Percentiles rank a stretch among this genome's conserved stretches.
These are phyloP conservation scores for Ceratobasidium sp. DNA, from an alignment of 1,284 basidiomycete genomes.

Conservation along the genomic window DNA sequence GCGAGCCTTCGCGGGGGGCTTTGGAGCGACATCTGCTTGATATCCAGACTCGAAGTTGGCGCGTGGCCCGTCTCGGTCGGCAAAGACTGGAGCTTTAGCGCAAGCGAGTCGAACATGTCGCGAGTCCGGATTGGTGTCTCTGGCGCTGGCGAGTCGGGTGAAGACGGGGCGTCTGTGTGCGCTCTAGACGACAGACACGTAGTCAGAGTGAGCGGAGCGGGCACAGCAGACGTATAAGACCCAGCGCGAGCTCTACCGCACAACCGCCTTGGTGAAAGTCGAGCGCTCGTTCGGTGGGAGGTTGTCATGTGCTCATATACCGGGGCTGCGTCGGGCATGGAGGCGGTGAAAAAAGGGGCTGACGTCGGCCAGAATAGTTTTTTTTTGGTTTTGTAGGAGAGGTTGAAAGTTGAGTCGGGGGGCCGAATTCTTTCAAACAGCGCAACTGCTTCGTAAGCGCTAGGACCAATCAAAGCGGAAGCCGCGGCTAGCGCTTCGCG, in stretches of 20 bases:
- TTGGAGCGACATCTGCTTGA: background rate
- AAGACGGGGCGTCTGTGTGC: constrained; percentile 14
- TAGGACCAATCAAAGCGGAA: background rate
- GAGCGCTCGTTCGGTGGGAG: constrained; percentile 31
- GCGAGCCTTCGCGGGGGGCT: constrained; percentile 16
- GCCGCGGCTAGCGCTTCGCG: constrained; percentile 1
- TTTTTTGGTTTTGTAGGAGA: constrained; percentile 10
- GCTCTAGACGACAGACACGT: background rate
- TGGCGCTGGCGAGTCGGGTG: constrained; percentile 24
- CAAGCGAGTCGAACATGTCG: constrained; percentile 40
- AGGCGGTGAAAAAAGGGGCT: too few relatives aligned
- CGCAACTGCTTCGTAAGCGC: constrained; percentile 10
- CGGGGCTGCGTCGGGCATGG: background rate
- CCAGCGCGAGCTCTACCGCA: constrained; percentile 18
- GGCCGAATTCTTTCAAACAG: constrained; percentile 8
- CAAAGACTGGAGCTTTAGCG: constrained; percentile 29
- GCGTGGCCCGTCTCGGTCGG: constrained; percentile 3
- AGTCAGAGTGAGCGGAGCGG: constrained; percentile 4
- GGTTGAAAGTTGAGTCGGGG: constrained; percentile 6
- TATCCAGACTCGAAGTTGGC: background rate
- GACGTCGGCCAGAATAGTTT: constrained; percentile 1
- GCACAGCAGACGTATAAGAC: constrained; percentile 17
- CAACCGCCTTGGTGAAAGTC: constrained; percentile 27
- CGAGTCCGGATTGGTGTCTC: constrained; percentile 28
- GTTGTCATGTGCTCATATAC: constrained; percentile 2